Evolutionary conservation across 1,284 basidiomycete genomes (phyloP).

Genomic region (Phylloporus gajari): DNA sequence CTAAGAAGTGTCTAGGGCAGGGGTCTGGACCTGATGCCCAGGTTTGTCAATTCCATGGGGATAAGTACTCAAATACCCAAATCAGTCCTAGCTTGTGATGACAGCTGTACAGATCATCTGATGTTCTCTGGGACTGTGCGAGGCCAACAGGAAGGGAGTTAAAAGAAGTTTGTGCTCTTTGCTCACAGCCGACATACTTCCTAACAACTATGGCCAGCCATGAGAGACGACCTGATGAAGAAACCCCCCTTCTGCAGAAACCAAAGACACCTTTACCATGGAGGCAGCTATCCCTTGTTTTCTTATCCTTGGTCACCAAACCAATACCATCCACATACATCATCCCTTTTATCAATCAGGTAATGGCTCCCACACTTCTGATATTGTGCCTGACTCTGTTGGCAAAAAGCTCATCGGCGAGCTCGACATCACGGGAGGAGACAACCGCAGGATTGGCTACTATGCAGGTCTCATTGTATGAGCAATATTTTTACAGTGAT

Average conservation of each 20-base stretch:
- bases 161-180: no score
- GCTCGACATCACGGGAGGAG: slow-evolving; percentile 1
- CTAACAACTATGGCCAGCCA: neutral
- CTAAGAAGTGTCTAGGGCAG: no score
- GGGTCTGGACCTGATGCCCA: no score
- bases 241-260: slow-evolving; percentile 5
- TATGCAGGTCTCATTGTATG: slow-evolving; percentile 4
- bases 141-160: no score
- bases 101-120: no score
- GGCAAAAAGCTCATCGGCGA: slow-evolving; percentile 5
- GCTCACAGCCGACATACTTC: no score
- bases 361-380: no score
- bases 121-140: no score
- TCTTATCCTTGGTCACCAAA: neutral
- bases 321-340: slow-evolving; percentile 2
- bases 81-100: no score
- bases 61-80: no score
- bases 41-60: no score
- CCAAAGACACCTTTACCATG: neutral
- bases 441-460: slow-evolving; percentile 3
- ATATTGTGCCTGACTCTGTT: no score
- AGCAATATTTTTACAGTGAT: neutral
- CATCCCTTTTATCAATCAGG: slow-evolving; percentile 6
- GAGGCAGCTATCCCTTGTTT: slow-evolving; percentile 1
- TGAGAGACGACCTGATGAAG: neutral